phyloP scores from a whole-genome alignment of 192 early-diverging fungal genomes.

The Powellomyces hirtus region DNA sequence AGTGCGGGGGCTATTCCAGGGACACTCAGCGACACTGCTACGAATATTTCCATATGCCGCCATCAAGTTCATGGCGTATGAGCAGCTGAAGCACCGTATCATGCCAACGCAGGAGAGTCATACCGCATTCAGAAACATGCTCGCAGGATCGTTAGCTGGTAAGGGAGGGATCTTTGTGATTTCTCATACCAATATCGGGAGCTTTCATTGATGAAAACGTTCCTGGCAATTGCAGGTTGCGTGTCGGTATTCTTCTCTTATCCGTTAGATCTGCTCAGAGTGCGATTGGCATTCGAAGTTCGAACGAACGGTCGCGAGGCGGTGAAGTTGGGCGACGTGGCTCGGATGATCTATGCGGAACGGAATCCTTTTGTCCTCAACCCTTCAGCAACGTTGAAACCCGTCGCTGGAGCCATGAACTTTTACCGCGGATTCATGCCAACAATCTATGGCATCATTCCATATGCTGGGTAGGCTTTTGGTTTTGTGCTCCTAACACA shows the following conservation, averaged over 20 bases:
- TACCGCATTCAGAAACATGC: constrained; percentile 67
- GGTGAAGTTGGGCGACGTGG: constrained; percentile 28
- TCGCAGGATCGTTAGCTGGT: constrained; percentile 77
- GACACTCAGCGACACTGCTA: constrained; percentile 89
- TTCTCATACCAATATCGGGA: background rate
- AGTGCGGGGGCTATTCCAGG: constrained; percentile 82
- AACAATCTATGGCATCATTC: constrained; percentile 88
- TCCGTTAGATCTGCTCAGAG: constrained; percentile 90
- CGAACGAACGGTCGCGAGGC: constrained; percentile 21
- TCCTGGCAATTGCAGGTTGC: constrained; percentile 58
- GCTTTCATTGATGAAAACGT: background rate
- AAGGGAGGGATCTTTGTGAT: background rate
- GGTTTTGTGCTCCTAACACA: background rate
- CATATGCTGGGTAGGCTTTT: constrained; percentile 78
- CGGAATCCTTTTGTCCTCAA: constrained; percentile 39
- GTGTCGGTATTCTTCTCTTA: constrained; percentile 88
- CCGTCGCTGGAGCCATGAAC: constrained; percentile 58
- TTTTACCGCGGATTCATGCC: constrained; percentile 95
- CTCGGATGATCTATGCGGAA: constrained; percentile 73
- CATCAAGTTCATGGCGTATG: constrained; percentile 95
- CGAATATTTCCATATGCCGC: constrained; percentile 97
- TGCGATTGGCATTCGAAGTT: constrained; percentile 89
- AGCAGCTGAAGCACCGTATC: constrained; percentile 74
- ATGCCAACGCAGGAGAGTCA: constrained; percentile 49
- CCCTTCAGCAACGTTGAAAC: background rate